Conservation (phyloP, 2,329 filamentous ascomycete species). For the Ceratocystis smalleyi region DNA sequence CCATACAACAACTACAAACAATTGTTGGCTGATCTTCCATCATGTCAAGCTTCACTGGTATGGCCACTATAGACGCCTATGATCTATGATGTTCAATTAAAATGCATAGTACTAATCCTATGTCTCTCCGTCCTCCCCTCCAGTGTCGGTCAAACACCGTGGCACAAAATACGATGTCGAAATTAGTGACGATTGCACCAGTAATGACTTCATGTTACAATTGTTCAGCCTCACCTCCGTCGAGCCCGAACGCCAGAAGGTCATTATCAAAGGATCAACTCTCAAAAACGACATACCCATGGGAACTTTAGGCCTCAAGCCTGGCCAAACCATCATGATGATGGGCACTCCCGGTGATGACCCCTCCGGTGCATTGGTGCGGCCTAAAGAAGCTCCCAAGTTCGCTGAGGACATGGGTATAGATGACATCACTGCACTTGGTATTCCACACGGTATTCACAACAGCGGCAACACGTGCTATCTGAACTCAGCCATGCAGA, state of each 20-base stretch:
- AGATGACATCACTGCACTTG: slow-evolving; percentile 66
- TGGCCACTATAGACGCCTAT: neutral
- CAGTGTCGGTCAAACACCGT: slow-evolving; percentile 86
- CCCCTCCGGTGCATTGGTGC: slow-evolving; percentile 39
- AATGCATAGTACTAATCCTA: neutral
- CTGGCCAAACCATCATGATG: slow-evolving; percentile 84
- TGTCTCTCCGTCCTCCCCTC: neutral
- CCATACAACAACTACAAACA: neutral
- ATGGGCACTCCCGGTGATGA: slow-evolving; percentile 73
- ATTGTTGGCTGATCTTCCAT: neutral
- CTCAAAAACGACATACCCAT: slow-evolving; percentile 91
- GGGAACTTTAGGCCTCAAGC: slow-evolving; percentile 68
- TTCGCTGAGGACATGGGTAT: slow-evolving; percentile 98
- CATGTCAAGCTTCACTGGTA: slow-evolving; percentile 6
- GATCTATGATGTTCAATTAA: neutral
- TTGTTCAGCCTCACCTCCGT: slow-evolving; percentile 90
- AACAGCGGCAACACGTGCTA: slow-evolving; percentile 98
- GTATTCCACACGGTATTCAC: slow-evolving; percentile 70
- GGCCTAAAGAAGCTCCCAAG: slow-evolving; percentile 66
- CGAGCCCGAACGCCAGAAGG: slow-evolving; percentile 91
- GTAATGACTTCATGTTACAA: slow-evolving; percentile 90
- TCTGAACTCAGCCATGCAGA: slow-evolving; percentile 92
- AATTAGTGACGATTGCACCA: slow-evolving; percentile 66
- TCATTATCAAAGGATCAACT: slow-evolving; percentile 83
- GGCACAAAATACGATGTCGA: slow-evolving; percentile 93